Evolutionary conservation across 2,329 filamentous ascomycete genomes (phyloP).

Genomic region (Dissoconium aciculare): DNA sequence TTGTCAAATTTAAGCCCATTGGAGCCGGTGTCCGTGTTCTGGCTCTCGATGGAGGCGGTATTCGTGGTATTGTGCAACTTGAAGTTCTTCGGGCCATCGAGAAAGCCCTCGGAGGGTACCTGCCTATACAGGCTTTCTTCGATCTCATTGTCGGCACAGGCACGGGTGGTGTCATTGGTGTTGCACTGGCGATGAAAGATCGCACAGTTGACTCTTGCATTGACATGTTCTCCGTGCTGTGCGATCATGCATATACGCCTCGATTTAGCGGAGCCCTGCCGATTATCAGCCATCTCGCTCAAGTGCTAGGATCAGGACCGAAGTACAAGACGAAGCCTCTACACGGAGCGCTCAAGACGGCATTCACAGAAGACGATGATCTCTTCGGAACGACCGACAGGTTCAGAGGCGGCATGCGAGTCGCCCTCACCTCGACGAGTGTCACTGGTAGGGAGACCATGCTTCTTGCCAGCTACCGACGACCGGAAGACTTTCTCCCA

Average conservation of each 20-base stretch:
- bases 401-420: slow-evolving; percentile 20
- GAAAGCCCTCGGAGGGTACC: slow-evolving; percentile 23
- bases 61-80: slow-evolving; percentile 33
- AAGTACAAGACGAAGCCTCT: slow-evolving; percentile 24
- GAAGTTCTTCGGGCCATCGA: slow-evolving; percentile 31
- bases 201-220: slow-evolving; percentile 28
- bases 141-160: slow-evolving; percentile 36
- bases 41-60: slow-evolving; percentile 28
- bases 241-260: slow-evolving; percentile 29
- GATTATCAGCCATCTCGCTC: slow-evolving; percentile 19
- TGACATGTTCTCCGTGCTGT: slow-evolving; percentile 26
- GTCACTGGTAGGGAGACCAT: slow-evolving; percentile 27
- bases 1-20: slow-evolving; percentile 17
- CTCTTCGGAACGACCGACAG: slow-evolving; percentile 16
- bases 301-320: slow-evolving; percentile 17
- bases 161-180: slow-evolving; percentile 32
- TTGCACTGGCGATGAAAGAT: slow-evolving; percentile 27
- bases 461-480: slow-evolving; percentile 34
- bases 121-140: slow-evolving; percentile 34
- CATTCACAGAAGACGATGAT: slow-evolving; percentile 24
- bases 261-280: slow-evolving; percentile 23
- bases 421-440: slow-evolving; percentile 32
- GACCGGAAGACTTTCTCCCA: slow-evolving; percentile 17
- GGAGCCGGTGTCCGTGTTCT: slow-evolving; percentile 19
- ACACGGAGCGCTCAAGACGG: slow-evolving; percentile 25